Evolutionary conservation across 768 basidiomycete genomes (phyloP), one percentile per base, ranked within the genome.

Genomic region (Leucocoprinus birnbaumii): DNA sequence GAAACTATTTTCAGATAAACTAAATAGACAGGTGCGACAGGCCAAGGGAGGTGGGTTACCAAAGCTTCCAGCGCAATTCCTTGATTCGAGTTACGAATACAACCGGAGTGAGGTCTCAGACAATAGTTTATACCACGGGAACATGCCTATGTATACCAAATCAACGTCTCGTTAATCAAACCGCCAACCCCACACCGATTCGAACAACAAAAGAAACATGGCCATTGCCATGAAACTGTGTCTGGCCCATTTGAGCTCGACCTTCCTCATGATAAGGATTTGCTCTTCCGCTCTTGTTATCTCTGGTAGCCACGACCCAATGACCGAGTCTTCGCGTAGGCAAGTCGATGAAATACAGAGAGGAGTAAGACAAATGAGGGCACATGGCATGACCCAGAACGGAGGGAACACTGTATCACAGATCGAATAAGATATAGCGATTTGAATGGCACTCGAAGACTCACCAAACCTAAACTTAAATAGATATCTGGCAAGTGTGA

Each of bases 381-480:
- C 72, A 19, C 84, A 83, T 51, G n/a, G n/a, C n/a, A 84, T 69
- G 43, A 78, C 71, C 84, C 84, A 85, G 65, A 86, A 85, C 38
- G 79, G 71, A 2, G 80, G 80, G 64, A 85, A 85, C 48, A 85
- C 84, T 86, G 16, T 5, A 48, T 21, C 55, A 58, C 18, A 43
- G 18, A 13, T 31, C 55, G n/a, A 53, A 51, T 59, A 44, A 52
- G n/a, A 40, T 18, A 46, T 25, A 7, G 4, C 16, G 18, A 22
- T 38, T 2, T 18, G 35, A 31, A 34, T 16, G n/a, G 7, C 24
- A 26, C 11, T 38, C 31, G 31, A 18, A 43, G 44, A 71, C 84
- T 63, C 61, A 85, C 84, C 62, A 62, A 86, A 85, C 42, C 83
- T 82, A 55, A 84, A 84, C 61, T 79, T 80, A 71, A 86, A 85